A percentile compares a stretch with the other conserved stretches of the same genome.
Evolutionary conservation across 1,284 basidiomycete species (phyloP).

Genomic region (Boletus sp.): DNA sequence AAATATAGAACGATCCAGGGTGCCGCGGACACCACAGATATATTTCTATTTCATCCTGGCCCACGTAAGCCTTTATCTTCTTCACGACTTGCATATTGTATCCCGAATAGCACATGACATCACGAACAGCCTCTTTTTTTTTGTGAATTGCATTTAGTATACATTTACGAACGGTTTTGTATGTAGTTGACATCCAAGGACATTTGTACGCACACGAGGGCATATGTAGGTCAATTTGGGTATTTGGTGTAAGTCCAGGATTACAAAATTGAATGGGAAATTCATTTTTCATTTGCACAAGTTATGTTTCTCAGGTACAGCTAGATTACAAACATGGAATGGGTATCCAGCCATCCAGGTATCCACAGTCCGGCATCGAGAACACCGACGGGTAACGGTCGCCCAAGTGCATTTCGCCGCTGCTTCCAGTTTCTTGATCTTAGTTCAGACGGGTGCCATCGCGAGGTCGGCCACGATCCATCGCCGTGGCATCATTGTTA

Average conservation of each 20-base stretch:
- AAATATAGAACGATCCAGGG: neutral
- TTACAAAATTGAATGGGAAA: too few species aligned
- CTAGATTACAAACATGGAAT: constrained; percentile 3
- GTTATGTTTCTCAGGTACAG: too few species aligned
- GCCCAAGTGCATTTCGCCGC: constrained; percentile 1
- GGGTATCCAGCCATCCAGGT: constrained; percentile 2
- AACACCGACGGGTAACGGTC: neutral
- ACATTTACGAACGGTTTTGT: neutral
- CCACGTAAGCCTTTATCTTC: constrained; percentile 1
- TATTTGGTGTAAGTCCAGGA: too few species aligned
- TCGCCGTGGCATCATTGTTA: constrained; percentile 6
- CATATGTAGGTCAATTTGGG: neutral
- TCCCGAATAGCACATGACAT: constrained; percentile 8
- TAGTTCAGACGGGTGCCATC: constrained; percentile 24
- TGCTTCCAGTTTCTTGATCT: constrained; percentile 18
- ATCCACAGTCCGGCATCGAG: constrained; percentile 8
- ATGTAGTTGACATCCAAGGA: constrained; percentile 7
- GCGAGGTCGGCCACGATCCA: constrained; percentile 4
- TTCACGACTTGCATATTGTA: constrained; percentile 10
- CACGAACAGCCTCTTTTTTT: constrained; percentile 2
- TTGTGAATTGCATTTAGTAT: constrained; percentile 10
- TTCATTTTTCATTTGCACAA: too few species aligned
- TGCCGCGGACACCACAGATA: constrained; percentile 19
- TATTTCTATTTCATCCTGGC: constrained; percentile 12
- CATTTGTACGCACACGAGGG: neutral